These are phyloP conservation scores for Fragilaria crotonensis DNA, from an alignment of 108 stramenopile genomes.

Conservation along the genomic window DNA sequence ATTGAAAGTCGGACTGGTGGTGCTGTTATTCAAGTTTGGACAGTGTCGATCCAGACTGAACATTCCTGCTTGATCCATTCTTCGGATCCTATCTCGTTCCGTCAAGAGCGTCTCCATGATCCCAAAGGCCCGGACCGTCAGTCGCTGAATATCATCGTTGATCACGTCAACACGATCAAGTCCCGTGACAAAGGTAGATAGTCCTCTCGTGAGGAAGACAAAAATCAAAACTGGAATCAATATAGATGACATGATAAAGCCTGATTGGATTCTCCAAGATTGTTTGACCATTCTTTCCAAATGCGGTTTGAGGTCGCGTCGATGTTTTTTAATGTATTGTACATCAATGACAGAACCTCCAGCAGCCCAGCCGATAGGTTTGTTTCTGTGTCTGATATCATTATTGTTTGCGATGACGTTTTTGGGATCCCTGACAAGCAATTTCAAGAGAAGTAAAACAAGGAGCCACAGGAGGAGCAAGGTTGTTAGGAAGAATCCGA, in stretches of 20 bases:
- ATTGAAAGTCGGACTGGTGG: not conserved
- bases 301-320: slow-evolving; percentile 5
- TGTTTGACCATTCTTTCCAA: slow-evolving; percentile 12
- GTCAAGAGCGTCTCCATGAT: not conserved
- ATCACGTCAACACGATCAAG: not conserved
- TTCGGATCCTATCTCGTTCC: not conserved
- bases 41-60: not conserved
- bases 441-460: no score
- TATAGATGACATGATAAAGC: slow-evolving; percentile 19
- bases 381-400: no score
- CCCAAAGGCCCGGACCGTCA: slow-evolving; percentile 15
- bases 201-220: slow-evolving; percentile 21
- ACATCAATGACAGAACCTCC: slow-evolving; percentile 35
- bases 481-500: no score
- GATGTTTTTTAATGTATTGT: slow-evolving; percentile 12
- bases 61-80: not conserved
- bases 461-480: no score
- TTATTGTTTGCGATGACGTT: no score
- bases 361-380: slow-evolving; percentile 44
- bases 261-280: slow-evolving; percentile 30
- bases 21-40: slow-evolving; percentile 3
- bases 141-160: slow-evolving; percentile 22
- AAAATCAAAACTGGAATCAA: slow-evolving; percentile 20
- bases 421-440: no score
- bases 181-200: not conserved